phyloP scores from a whole-genome alignment of 805 yeast species.

The Hanseniaspora singularis region DNA sequence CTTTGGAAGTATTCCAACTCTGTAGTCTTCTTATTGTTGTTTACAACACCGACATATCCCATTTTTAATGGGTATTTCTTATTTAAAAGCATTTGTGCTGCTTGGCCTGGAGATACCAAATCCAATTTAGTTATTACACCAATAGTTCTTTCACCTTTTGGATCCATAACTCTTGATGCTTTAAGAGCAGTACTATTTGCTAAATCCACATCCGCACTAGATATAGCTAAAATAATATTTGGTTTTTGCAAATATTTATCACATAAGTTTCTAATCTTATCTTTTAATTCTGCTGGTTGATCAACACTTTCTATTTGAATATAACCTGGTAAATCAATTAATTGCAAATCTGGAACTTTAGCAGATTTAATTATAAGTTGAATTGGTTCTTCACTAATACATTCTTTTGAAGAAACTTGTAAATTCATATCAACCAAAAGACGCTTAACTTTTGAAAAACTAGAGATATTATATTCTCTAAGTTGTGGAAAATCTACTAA shows the following conservation, averaged over 20 bases:
- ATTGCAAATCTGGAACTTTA: conserved; percentile 75
- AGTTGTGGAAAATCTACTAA: conserved; percentile 89
- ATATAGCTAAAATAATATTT: conserved; percentile 86
- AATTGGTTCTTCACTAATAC: conserved; percentile 86
- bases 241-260: conserved; percentile 81
- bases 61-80: conserved; percentile 77
- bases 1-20: conserved; percentile 54
- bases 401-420: conserved; percentile 80
- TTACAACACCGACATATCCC: conserved; percentile 98
- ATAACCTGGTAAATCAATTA: conserved; percentile 95
- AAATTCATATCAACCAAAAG: conserved; percentile 77
- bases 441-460: conserved; percentile 78
- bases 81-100: conserved; percentile 56
- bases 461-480: conserved; percentile 68
- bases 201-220: conserved; percentile 95
- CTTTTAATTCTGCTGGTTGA: conserved; percentile 76
- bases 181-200: conserved; percentile 91
- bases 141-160: conserved; percentile 86
- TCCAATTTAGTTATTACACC: conserved; percentile 95
- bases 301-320: conserved; percentile 95
- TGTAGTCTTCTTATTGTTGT: conserved; percentile 48
- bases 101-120: conserved; percentile 66
- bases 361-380: conserved; percentile 86
- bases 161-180: conserved; percentile 83
- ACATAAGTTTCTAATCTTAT: conserved; percentile 67